These are phyloP conservation scores for Funneliformis mosseae DNA, from an alignment of 192 early-diverging fungal species.

Conservation along the genomic window DNA sequence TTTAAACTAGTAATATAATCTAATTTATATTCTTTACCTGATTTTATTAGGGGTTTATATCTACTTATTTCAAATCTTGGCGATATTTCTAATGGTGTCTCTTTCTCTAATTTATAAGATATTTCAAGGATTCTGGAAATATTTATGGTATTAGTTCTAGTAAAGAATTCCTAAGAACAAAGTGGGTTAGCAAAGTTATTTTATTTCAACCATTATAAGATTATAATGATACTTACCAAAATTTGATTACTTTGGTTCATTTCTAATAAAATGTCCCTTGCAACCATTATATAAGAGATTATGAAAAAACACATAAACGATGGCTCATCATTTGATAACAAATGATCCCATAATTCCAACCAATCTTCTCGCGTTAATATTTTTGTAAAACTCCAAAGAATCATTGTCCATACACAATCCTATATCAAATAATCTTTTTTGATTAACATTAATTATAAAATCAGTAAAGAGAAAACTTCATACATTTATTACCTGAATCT, in stretches of 20 bases:
- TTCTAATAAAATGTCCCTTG: not conserved
- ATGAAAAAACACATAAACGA: slow-evolving; percentile 13
- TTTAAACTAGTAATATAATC: not conserved
- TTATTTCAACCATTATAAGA: not conserved
- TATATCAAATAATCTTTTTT: not conserved
- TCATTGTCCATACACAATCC: not conserved
- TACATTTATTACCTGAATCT: not conserved
- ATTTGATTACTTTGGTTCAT: not conserved
- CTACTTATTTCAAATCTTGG: not conserved
- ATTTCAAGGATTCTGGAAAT: not conserved
- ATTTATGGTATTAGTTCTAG: not conserved
- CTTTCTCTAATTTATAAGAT: slow-evolving; percentile 6
- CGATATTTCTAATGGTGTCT: not conserved
- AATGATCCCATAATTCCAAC: slow-evolving; percentile 20
- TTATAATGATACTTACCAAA: not conserved
- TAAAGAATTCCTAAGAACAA: slow-evolving; percentile 5
- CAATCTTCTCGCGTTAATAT: slow-evolving; percentile 3
- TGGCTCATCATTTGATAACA: slow-evolving; percentile 24
- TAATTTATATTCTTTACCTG: not conserved
- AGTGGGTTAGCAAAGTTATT: not conserved
- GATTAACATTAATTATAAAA: not conserved
- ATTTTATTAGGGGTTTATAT: not conserved
- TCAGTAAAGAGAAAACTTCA: too few relatives aligned
- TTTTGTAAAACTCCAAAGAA: not conserved
- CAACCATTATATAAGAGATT: not conserved